Evolutionary conservation across 179 eudicot genomes (phyloP), one percentile per base, ranked within the genome.

Genomic region (Silene noctiflora): DNA sequence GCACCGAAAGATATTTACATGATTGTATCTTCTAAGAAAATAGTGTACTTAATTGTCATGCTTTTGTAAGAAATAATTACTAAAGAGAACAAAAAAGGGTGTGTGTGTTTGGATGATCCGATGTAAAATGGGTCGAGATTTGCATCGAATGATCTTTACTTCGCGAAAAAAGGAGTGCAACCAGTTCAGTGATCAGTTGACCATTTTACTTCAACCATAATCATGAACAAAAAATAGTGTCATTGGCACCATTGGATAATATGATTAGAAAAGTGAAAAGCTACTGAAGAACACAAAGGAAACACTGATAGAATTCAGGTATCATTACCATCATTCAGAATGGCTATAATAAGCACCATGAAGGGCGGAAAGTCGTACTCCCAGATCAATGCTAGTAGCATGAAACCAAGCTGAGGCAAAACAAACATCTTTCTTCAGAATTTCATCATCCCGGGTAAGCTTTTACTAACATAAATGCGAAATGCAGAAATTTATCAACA

Each of bases 331-430:
- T 90, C 94, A 83, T 91, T 91, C 51, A 91, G 80, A 67, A 90
- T 88, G 46, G 94, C 92, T 76, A 90, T 86, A 31, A 91, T 87
- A 75, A 91, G 87, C 73, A 91, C 94, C 97, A 91, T 90, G 86
- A 91, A 91, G 55, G 97, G 97, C 9, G 97, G 89, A 77, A 91
- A 91, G 81, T 90, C 94, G 67, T 85, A 91, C 81, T 91, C 86
- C 97, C 97, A 90, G 46, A 91, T 91, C 75, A 88, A 67, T n/a
- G 95, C 84, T 44, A 90, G 77, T 27, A 90, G 87, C 88, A 85
- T 86, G 75, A 88, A 90, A 69, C 95, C 94, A 67, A 91, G 84
- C 95, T 90, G 87, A 83, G 70, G 82, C 56, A 80, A 60, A 55
- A 76, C 19, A 24, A 51, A 67, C 39, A 25, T n/a, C 6, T 29